These are phyloP conservation scores for Jacaranda copaia DNA, from an alignment of 257 asterid species.

Conservation along the genomic window DNA sequence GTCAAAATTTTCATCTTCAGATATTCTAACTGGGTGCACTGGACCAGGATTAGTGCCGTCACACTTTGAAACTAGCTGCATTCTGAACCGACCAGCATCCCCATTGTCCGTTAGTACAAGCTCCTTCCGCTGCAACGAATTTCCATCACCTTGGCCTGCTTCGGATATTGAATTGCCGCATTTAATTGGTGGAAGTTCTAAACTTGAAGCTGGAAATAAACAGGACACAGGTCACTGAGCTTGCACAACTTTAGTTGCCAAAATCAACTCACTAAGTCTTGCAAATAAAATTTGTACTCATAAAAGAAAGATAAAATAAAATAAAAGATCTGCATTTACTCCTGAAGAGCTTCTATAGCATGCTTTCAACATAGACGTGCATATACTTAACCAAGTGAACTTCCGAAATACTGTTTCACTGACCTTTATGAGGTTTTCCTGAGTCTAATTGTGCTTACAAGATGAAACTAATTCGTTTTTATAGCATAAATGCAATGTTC, in stretches of 20 bases:
- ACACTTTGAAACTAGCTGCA: conserved; percentile 54
- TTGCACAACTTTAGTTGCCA: conserved; percentile 6
- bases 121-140: conserved; percentile 41
- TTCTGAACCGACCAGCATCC: conserved; percentile 47
- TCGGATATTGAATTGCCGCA: conserved; percentile 37
- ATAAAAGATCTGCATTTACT: conserved; percentile 25
- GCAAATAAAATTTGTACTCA: conserved; percentile 3
- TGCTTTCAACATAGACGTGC: too few species aligned
- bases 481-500: too few species aligned
- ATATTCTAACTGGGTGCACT: conserved; percentile 60
- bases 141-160: conserved; percentile 41
- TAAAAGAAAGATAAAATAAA: background rate
- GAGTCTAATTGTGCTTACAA: too few species aligned
- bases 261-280: conserved; percentile 13
- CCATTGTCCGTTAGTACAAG: conserved; percentile 42
- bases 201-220: conserved; percentile 41
- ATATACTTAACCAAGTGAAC: too few species aligned
- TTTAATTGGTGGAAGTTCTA: conserved; percentile 40
- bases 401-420: too few species aligned
- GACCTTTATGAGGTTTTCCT: too few species aligned
- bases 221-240: conserved; percentile 14
- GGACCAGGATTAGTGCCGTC: conserved; percentile 67
- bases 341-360: too few species aligned
- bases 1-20: conserved; percentile 90
- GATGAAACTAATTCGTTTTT: too few species aligned